Conservation (phyloP, 352 stramenopile species). For the Phytophthora ramorum region DNA sequence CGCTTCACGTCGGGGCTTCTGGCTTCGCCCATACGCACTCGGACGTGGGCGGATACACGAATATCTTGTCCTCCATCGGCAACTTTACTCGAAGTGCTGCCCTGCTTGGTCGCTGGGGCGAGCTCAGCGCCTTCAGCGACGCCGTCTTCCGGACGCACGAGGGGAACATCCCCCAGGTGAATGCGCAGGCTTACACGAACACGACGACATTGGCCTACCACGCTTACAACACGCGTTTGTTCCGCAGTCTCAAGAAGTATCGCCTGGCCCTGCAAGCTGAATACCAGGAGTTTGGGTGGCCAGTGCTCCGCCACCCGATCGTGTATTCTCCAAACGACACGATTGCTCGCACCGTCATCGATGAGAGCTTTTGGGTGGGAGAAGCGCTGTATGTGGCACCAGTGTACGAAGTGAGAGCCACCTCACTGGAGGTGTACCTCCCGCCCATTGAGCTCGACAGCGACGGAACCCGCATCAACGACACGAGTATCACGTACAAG, state of each 20-base stretch:
- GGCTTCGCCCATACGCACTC: conserved; percentile 33
- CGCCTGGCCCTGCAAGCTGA: conserved; percentile 23
- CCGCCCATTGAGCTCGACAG: conserved; percentile 31
- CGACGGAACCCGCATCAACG: conserved; percentile 18
- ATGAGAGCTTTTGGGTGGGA: conserved; percentile 35
- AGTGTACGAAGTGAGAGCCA: conserved; percentile 30
- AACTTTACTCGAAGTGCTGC: conserved; percentile 33
- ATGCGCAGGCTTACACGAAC: conserved; percentile 36
- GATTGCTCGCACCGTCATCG: conserved; percentile 17
- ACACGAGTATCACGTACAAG: conserved; percentile 20
- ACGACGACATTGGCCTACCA: conserved; percentile 23
- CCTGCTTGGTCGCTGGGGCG: conserved; percentile 31
- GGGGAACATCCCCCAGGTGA: conserved; percentile 36
- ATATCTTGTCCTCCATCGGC: conserved; percentile 23
- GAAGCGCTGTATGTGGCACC: conserved; percentile 34
- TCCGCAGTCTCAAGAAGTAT: conserved; percentile 35
- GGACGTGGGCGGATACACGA: conserved; percentile 36
- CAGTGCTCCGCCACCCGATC: conserved; percentile 29
- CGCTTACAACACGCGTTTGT: conserved; percentile 33
- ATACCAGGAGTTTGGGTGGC: conserved; percentile 27
- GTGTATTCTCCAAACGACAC: conserved; percentile 34
- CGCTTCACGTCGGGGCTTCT: conserved; percentile 27
- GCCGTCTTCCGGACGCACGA: conserved; percentile 36
- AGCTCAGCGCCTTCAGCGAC: conserved; percentile 30
- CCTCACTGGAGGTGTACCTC: conserved; percentile 28